Base-by-base conservation (phyloP, 2,329 filamentous ascomycete species). In the Fusarium humuli region DNA sequence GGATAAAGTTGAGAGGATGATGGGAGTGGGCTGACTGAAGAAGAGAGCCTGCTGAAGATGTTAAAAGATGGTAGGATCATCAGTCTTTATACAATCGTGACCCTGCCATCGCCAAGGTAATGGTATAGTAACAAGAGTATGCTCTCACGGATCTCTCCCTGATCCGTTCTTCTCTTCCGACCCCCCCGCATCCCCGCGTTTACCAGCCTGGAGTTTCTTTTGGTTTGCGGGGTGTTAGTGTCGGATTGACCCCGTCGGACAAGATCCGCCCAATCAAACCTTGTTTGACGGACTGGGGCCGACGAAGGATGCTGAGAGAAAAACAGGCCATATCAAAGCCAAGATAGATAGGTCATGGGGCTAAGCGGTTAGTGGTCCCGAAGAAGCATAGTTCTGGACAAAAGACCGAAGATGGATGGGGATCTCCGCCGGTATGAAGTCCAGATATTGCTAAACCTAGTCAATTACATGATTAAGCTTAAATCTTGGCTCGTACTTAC, bases 181-280 rank as follows among this genome's bases (percentile, higher is more conserved):
- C 22, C 37, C 13, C 64, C 60, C 64, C 64, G 44, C 65, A 48
- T 67, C 59, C 65, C 65, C 65, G 45, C 65, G 64, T 60, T 69
- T 59, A 14, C 5, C 25, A 14, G 20, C 14, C 48, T 61, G 23
- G 40, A 56, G 37, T 54, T 20, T 7, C 22, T 25, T 32, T 34
- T 50, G 11, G 30, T 18, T 25, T 23, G 46, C 20, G 64, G 50
- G 37, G 61, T 18, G 29, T 10, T 30, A 29, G 45, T 30, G 30
- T 47, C 65, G 65, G 65, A 29, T 32, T 46, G 2, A 4, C 11
- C 29, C 57, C 59, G 34, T 63, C 49, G 64, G 65, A 40, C 16
- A 34, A 29, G 3, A 11, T 23, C 63, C 65, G 11, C 52, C 52
- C 44, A 55, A 67, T 58, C 8, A 40, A 10, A 13, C 4, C 1